A percentile compares a stretch with the other conserved stretches of the same genome.
Evolutionary conservation across 1,139 yeast species (phyloP).

Genomic region (Taphrina flavorubra): DNA sequence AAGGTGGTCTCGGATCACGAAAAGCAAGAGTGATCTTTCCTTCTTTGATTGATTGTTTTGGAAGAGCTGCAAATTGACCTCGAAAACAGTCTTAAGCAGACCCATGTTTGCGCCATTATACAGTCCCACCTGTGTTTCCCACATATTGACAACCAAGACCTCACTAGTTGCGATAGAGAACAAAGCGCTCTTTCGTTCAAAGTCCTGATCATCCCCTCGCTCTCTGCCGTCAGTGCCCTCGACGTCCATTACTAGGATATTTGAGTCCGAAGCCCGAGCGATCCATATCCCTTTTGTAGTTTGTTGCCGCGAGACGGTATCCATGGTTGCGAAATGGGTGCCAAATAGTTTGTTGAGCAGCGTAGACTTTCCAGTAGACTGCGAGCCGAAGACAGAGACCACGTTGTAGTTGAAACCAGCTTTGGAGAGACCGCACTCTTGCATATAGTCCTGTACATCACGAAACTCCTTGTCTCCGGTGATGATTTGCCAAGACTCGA

Average conservation of each 20-base stretch:
- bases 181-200: slow-evolving; percentile 92
- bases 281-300: slow-evolving; percentile 77
- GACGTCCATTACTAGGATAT: slow-evolving; percentile 85
- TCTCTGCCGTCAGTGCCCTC: slow-evolving; percentile 99
- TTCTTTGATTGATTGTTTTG: slow-evolving; percentile 50
- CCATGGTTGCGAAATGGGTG: slow-evolving; percentile 91
- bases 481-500: slow-evolving; percentile 32
- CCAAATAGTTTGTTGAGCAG: slow-evolving; percentile 81
- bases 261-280: slow-evolving; percentile 46
- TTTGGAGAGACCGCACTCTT: slow-evolving; percentile 52
- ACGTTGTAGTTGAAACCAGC: slow-evolving; percentile 82
- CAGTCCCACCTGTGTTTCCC: slow-evolving; percentile 97
- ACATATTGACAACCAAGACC: slow-evolving; percentile 84
- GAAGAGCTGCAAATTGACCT: slow-evolving; percentile 85
- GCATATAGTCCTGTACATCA: slow-evolving; percentile 48
- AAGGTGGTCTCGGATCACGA: slow-evolving; percentile 89
- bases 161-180: slow-evolving; percentile 94
- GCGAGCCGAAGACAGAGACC: slow-evolving; percentile 95
- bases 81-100: slow-evolving; percentile 89
- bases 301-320: slow-evolving; percentile 76
- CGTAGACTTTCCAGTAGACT: slow-evolving; percentile 95
- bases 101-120: slow-evolving; percentile 99
- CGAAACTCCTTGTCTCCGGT: slow-evolving; percentile 34
- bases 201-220: slow-evolving; percentile 97
- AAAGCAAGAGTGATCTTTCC: slow-evolving; percentile 62